Conservation (phyloP, 345 rosid genomes). For the Populus tremula region DNA sequence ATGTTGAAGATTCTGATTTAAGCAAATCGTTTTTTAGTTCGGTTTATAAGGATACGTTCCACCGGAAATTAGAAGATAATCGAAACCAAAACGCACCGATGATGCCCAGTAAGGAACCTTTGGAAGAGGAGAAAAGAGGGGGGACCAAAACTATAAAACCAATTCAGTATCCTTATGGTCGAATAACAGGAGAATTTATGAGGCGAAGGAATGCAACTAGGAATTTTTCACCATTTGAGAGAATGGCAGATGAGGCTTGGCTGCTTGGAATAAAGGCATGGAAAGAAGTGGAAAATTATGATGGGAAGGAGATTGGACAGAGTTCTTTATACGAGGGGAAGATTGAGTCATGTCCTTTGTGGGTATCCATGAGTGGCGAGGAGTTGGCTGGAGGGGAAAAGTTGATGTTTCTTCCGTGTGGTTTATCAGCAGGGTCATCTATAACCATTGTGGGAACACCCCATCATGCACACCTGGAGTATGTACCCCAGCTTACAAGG, state of each 20-base stretch:
- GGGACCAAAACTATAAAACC: constrained; percentile 46
- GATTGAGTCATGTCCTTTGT: constrained; percentile 71
- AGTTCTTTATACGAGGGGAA: constrained; percentile 42
- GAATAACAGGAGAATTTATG: constrained; percentile 73
- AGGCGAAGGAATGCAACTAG: constrained; percentile 62
- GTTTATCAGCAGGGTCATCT: constrained; percentile 91
- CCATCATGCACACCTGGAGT: constrained; percentile 77
- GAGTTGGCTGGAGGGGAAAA: constrained; percentile 60
- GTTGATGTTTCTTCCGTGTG: constrained; percentile 91
- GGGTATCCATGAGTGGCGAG: constrained; percentile 70
- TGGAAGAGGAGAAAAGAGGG: constrained; percentile 38
- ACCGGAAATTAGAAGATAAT: constrained; percentile 67
- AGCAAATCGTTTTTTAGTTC: constrained; percentile 50
- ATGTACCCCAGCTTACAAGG: constrained; percentile 67
- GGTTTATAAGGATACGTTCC: constrained; percentile 62
- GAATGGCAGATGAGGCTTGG: constrained; percentile 95
- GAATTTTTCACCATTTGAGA: constrained; percentile 63
- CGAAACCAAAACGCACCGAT: constrained; percentile 45
- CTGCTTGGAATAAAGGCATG: constrained; percentile 85
- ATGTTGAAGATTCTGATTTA: constrained; percentile 47
- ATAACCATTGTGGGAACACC: constrained; percentile 92
- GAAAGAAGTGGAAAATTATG: constrained; percentile 67
- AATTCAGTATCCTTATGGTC: constrained; percentile 59
- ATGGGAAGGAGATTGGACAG: constrained; percentile 39
- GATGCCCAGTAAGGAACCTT: constrained; percentile 51